These are phyloP conservation scores for Gaultheria prostrata DNA, from an alignment of 148 eudicot species.

Conservation along the genomic window DNA sequence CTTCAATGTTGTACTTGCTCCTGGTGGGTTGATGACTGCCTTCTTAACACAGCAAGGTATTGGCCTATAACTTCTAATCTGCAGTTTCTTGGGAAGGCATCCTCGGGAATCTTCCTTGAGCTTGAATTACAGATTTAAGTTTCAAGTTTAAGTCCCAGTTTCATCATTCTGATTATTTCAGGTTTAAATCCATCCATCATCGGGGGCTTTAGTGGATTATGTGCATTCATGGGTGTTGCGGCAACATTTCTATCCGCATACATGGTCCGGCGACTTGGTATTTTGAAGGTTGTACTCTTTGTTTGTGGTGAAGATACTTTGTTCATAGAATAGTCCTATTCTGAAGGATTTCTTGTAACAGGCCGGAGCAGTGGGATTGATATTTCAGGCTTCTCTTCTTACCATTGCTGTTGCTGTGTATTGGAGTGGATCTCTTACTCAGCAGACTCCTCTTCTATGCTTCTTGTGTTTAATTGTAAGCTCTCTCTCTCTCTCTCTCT, in stretches of 20 bases:
- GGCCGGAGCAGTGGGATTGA: conserved; percentile 95
- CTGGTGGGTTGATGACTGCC: conserved; percentile 96
- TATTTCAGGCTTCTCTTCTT: conserved; percentile 83
- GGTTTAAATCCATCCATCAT: conserved; percentile 84
- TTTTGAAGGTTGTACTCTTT: conserved; percentile 64
- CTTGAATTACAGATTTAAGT: neutral
- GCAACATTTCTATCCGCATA: conserved; percentile 85
- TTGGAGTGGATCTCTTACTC: conserved; percentile 75
- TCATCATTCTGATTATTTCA: conserved; percentile 25
- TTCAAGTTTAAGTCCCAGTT: conserved; percentile 5
- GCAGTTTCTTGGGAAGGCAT: neutral
- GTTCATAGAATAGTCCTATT: conserved; percentile 4
- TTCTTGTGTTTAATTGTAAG: conserved; percentile 81
- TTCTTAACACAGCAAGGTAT: conserved; percentile 87
- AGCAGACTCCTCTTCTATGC: conserved; percentile 61
- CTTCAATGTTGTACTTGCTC: conserved; percentile 91
- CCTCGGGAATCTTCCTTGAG: neutral
- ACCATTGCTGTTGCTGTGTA: conserved; percentile 78
- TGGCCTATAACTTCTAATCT: conserved; percentile 12
- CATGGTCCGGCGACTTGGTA: conserved; percentile 68
- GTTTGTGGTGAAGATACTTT: neutral
- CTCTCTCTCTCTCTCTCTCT: conserved; percentile 11
- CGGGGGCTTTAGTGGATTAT: conserved; percentile 87
- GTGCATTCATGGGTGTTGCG: conserved; percentile 96
- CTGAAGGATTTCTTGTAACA: conserved; percentile 28